These are phyloP conservation scores for Citrus cavaleriei DNA, from an alignment of 345 rosid genomes.

Conservation along the genomic window DNA sequence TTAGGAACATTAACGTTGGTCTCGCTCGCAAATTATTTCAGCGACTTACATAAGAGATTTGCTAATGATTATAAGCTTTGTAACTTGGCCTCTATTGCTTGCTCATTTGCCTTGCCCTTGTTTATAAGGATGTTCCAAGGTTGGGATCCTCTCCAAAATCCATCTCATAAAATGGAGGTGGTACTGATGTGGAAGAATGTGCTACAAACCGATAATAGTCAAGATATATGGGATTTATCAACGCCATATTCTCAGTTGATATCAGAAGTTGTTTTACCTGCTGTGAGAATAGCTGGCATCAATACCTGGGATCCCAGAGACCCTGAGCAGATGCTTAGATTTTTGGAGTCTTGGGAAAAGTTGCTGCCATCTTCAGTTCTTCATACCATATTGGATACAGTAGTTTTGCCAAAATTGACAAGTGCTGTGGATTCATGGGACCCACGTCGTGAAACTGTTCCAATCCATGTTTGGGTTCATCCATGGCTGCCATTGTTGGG, in stretches of 20 bases:
- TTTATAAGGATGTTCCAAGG: constrained; percentile 87
- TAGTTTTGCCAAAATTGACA: constrained; percentile 76
- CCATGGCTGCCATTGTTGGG: constrained; percentile 92
- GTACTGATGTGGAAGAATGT: constrained; percentile 66
- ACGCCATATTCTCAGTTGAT: constrained; percentile 73
- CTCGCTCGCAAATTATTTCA: constrained; percentile 47
- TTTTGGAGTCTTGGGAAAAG: constrained; percentile 82
- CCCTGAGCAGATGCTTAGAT: constrained; percentile 92
- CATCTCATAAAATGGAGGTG: constrained; percentile 56
- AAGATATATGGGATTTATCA: constrained; percentile 63
- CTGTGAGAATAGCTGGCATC: constrained; percentile 79
- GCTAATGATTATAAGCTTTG: constrained; percentile 75
- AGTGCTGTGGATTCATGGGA: constrained; percentile 82
- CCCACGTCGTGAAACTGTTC: constrained; percentile 73
- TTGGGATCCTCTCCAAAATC: constrained; percentile 85
- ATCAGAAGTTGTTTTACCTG: constrained; percentile 81
- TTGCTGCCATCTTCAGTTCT: constrained; percentile 64
- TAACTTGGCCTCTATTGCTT: constrained; percentile 73
- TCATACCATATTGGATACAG: constrained; percentile 53
- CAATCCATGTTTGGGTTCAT: constrained; percentile 93
- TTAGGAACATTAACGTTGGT: constrained; percentile 63
- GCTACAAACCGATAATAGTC: constrained; percentile 58
- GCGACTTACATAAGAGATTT: constrained; percentile 45
- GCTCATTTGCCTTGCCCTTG: constrained; percentile 70
- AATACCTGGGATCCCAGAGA: constrained; percentile 94